A percentile compares a stretch with the other conserved stretches of the same genome.
phyloP scores from a whole-genome alignment of 2,329 filamentous ascomycete species.

The Diaporthe citriasiana region DNA sequence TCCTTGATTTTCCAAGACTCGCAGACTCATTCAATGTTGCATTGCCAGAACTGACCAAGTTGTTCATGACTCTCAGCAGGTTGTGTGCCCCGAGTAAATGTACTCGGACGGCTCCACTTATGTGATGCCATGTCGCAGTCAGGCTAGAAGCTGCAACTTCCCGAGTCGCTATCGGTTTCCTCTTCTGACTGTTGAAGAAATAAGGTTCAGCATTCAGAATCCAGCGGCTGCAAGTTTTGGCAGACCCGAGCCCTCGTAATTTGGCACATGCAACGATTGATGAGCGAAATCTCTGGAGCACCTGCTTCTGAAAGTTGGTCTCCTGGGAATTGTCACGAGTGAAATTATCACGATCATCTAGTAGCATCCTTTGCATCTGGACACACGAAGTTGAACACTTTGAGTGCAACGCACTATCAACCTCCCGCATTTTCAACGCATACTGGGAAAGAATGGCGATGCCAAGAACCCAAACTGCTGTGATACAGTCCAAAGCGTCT shows the following conservation, averaged over 20 bases:
- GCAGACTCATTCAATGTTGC: not conserved
- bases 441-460: not conserved
- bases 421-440: not conserved
- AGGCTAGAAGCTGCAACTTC: not conserved
- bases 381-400: not conserved
- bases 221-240: not conserved
- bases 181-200: not conserved
- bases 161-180: conserved; percentile 11
- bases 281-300: too few relatives aligned
- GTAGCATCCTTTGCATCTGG: not conserved
- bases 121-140: not conserved
- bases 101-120: not conserved
- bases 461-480: conserved; percentile 10
- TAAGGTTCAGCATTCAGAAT: not conserved
- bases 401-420: not conserved
- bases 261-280: not conserved
- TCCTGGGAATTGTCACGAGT: not conserved
- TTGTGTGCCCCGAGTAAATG: not conserved
- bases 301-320: not conserved
- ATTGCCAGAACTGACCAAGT: not conserved
- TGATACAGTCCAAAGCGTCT: conserved; percentile 9
- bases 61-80: not conserved
- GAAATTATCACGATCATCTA: not conserved
- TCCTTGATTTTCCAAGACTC: not conserved
- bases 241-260: not conserved